Percentiles rank a stretch among this genome's conserved stretches.
Conservation (phyloP, 2,329 filamentous ascomycete species). For the Trichoderma koningii region DNA sequence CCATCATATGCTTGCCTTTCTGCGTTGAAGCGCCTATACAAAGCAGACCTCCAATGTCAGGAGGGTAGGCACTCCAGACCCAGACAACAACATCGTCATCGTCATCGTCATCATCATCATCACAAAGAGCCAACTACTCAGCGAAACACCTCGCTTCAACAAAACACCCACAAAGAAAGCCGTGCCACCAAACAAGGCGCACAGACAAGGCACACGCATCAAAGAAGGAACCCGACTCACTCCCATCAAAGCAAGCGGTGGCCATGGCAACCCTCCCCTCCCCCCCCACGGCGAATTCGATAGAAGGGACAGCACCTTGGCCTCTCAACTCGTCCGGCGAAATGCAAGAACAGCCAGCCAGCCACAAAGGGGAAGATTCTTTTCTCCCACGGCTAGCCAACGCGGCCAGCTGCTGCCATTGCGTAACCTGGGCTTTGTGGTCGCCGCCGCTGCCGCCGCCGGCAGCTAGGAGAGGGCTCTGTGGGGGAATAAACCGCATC, state of each 20-base stretch:
- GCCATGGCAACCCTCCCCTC: not conserved
- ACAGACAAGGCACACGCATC: not conserved
- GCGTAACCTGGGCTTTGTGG: conserved; percentile 25
- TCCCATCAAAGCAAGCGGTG: not conserved
- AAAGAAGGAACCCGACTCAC: not conserved
- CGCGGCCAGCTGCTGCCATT: conserved; percentile 29
- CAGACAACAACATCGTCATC: not conserved
- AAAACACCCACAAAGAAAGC: not conserved
- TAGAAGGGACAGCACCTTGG: not conserved
- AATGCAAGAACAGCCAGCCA: not conserved
- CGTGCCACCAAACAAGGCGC: not conserved
- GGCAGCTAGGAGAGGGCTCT: not conserved
- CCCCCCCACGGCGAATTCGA: too few relatives aligned
- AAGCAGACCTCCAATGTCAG: not conserved
- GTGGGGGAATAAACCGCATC: not conserved
- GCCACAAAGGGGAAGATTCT: not conserved
- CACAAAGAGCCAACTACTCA: not conserved
- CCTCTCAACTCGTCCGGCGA: not conserved
- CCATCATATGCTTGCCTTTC: not conserved
- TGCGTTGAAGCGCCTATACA: too few relatives aligned
- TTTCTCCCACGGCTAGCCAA: conserved; percentile 15
- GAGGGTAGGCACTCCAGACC: not conserved
- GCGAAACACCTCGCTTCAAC: not conserved
- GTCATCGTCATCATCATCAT: not conserved
- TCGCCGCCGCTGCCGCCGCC: not conserved